Evolutionary conservation across 1,284 basidiomycete genomes (phyloP).

Genomic region (Ustilago trichophora): DNA sequence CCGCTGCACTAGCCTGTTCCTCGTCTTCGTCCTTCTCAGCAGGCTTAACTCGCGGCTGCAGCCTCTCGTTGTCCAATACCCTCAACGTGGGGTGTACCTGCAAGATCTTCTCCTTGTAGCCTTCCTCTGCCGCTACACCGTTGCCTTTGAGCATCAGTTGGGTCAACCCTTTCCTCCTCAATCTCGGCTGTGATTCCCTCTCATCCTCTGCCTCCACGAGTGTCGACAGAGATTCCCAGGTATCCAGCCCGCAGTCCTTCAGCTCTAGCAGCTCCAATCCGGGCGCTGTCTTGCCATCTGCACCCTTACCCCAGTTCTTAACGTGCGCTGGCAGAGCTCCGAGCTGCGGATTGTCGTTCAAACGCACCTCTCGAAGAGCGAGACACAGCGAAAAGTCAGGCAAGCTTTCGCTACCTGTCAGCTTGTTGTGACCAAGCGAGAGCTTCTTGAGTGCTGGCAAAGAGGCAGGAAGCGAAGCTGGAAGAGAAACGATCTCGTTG

Average conservation of each 20-base stretch:
- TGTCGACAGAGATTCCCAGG: slow-evolving; percentile 42
- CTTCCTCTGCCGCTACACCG: slow-evolving; percentile 26
- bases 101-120: slow-evolving; percentile 45
- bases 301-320: slow-evolving; percentile 56
- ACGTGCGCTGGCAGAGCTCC: slow-evolving; percentile 49
- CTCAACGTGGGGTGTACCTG: slow-evolving; percentile 39
- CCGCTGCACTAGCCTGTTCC: neutral
- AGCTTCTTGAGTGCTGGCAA: slow-evolving; percentile 61
- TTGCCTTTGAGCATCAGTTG: slow-evolving; percentile 57
- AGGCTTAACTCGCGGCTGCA: slow-evolving; percentile 29
- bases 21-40: slow-evolving; percentile 5
- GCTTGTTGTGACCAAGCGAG: slow-evolving; percentile 53
- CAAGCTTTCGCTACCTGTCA: slow-evolving; percentile 29
- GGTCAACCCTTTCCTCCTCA: slow-evolving; percentile 42
- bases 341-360: slow-evolving; percentile 51
- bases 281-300: slow-evolving; percentile 47
- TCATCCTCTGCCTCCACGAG: slow-evolving; percentile 17
- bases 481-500: slow-evolving; percentile 51
- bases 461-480: slow-evolving; percentile 50
- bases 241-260: slow-evolving; percentile 55
- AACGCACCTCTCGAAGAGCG: slow-evolving; percentile 56
- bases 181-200: slow-evolving; percentile 22
- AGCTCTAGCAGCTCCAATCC: slow-evolving; percentile 58
- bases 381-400: slow-evolving; percentile 60
- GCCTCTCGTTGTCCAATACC: slow-evolving; percentile 49